Percentiles rank a stretch among this genome's conserved stretches.
Evolutionary conservation across 2,329 filamentous ascomycete species (phyloP).

Genomic region (Lecanicillium sp.): DNA sequence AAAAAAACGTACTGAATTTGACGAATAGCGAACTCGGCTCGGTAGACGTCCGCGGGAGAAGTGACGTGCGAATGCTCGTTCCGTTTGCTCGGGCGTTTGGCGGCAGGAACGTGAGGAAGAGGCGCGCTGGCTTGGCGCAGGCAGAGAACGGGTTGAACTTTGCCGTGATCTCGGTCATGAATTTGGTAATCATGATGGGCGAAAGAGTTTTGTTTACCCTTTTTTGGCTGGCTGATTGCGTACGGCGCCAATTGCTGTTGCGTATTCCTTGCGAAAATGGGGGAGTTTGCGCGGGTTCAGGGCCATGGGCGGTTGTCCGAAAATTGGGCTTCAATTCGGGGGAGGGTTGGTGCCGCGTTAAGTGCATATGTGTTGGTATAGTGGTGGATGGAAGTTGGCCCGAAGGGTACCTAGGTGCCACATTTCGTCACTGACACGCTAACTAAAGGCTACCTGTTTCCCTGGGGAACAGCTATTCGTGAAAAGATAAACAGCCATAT

Average conservation of each 20-base stretch:
- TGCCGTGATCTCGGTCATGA: slow-evolving; percentile 75
- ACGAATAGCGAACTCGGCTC: slow-evolving; percentile 63
- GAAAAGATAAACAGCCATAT: too few species aligned
- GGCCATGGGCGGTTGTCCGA: too few species aligned
- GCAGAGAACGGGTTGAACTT: slow-evolving; percentile 88
- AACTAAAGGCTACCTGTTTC: too few species aligned
- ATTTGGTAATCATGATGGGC: slow-evolving; percentile 69
- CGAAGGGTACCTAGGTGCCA: background rate
- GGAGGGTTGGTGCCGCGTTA: background rate
- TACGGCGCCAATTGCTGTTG: too few species aligned
- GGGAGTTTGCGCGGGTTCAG: too few species aligned
- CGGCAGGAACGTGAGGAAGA: slow-evolving; percentile 81
- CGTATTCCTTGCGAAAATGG: too few species aligned
- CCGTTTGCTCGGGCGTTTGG: slow-evolving; percentile 63
- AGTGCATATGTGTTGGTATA: background rate
- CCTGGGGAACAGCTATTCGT: too few species aligned
- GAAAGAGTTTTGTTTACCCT: too few species aligned
- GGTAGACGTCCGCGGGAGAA: slow-evolving; percentile 62
- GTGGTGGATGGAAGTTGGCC: background rate
- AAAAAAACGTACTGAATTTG: slow-evolving; percentile 69
- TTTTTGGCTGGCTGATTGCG: too few species aligned
- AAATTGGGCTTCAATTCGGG: too few species aligned
- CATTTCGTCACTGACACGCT: slow-evolving; percentile 13
- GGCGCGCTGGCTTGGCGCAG: slow-evolving; percentile 70
- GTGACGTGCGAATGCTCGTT: slow-evolving; percentile 69